Percentiles rank a stretch among this genome's conserved stretches.
These are phyloP conservation scores for Galerina marginata DNA, from an alignment of 768 basidiomycete species.

Conservation along the genomic window DNA sequence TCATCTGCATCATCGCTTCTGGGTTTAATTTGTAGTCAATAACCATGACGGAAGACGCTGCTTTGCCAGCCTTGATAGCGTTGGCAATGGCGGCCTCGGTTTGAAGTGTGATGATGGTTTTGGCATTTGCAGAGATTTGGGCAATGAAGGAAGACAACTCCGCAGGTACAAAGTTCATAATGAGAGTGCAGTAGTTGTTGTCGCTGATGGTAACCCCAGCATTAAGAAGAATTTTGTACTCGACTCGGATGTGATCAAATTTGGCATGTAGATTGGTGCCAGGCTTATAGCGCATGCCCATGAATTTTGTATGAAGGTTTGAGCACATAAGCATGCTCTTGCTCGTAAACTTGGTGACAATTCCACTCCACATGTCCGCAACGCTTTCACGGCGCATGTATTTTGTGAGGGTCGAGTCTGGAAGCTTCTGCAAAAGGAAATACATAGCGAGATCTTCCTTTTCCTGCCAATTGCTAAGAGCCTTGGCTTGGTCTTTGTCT, in stretches of 20 bases:
- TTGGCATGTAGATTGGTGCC: neutral
- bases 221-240: neutral
- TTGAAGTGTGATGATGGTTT: neutral
- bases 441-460: slow-evolving; percentile 7
- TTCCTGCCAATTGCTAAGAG: neutral
- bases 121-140: slow-evolving; percentile 4
- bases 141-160: slow-evolving; percentile 4
- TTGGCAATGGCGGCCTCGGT: neutral
- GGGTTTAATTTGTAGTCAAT: neutral
- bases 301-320: slow-evolving; percentile 3
- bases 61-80: neutral
- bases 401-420: slow-evolving; percentile 1
- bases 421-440: slow-evolving; percentile 4
- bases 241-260: neutral
- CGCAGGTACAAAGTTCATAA: neutral
- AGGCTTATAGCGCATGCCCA: slow-evolving; percentile 3
- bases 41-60: neutral
- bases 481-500: neutral
- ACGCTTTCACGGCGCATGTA: neutral
- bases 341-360: neutral
- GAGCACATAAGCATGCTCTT: slow-evolving; percentile 4
- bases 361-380: neutral
- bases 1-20: neutral
- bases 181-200: slow-evolving; percentile 1
- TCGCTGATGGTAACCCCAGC: neutral